phyloP scores from a whole-genome alignment of 108 stramenopile genomes.

The Nitzschia palea region DNA sequence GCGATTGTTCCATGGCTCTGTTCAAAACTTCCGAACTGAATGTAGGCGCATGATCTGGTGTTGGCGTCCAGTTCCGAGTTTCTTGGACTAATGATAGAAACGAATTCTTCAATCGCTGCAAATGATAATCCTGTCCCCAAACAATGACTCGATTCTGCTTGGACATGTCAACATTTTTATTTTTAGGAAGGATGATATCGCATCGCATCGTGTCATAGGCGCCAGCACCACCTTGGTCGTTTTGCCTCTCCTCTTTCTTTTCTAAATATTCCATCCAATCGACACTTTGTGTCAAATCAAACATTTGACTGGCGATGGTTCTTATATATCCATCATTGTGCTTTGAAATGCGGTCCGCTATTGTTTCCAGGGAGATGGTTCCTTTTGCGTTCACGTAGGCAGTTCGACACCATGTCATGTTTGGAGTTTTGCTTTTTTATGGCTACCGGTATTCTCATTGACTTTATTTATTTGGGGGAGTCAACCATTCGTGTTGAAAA shows the following conservation, averaged over 20 bases:
- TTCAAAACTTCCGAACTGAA: not conserved
- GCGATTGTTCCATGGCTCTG: constrained; percentile 17
- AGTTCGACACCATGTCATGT: constrained; percentile 16
- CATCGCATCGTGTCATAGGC: constrained; percentile 46
- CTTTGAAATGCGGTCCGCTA: not conserved
- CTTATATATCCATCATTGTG: not conserved
- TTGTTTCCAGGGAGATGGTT: not conserved
- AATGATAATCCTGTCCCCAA: constrained; percentile 73
- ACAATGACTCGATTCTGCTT: constrained; percentile 28
- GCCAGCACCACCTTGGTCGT: constrained; percentile 36
- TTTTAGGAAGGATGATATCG: constrained; percentile 22
- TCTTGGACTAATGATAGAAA: constrained; percentile 8
- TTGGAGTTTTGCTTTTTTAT: too few relatives aligned
- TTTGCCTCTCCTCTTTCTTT: constrained; percentile 17
- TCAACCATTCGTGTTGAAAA: too few relatives aligned
- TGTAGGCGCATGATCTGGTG: not conserved
- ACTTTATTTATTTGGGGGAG: too few relatives aligned
- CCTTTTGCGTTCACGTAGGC: not conserved
- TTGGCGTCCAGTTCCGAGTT: not conserved
- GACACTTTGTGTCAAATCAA: constrained; percentile 31
- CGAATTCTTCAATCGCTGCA: constrained; percentile 49
- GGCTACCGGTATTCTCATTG: too few relatives aligned
- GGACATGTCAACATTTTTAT: not conserved
- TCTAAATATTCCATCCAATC: constrained; percentile 56
- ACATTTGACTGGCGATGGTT: not conserved